Conservation (phyloP, 441 rosid species). For the Jatropha podagrica region DNA sequence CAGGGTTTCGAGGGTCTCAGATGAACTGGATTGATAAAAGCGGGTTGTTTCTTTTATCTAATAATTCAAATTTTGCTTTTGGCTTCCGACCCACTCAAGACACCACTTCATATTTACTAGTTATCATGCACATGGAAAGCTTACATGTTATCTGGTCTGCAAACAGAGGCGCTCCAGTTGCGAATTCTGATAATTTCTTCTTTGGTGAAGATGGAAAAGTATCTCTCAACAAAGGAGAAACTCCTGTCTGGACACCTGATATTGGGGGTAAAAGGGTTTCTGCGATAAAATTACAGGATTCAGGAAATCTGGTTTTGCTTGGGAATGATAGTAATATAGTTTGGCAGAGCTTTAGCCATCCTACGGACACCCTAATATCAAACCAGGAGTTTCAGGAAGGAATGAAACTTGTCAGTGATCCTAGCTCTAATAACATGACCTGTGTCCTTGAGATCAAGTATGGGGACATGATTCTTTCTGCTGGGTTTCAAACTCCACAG, state of each 20-base stretch:
- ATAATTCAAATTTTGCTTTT: slow-evolving; percentile 56
- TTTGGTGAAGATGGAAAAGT: slow-evolving; percentile 62
- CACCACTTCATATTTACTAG: slow-evolving; percentile 51
- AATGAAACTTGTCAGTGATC: slow-evolving; percentile 67
- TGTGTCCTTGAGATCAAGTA: slow-evolving; percentile 70
- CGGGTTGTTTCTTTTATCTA: slow-evolving; percentile 70
- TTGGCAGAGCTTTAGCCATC: slow-evolving; percentile 94
- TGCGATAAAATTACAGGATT: slow-evolving; percentile 64
- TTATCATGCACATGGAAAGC: slow-evolving; percentile 46
- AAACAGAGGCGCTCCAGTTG: slow-evolving; percentile 64
- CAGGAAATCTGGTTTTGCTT: slow-evolving; percentile 75
- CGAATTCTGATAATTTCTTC: slow-evolving; percentile 55
- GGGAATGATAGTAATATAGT: slow-evolving; percentile 40
- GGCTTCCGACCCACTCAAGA: slow-evolving; percentile 50
- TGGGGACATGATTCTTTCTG: slow-evolving; percentile 70
- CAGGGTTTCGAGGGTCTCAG: slow-evolving; percentile 58
- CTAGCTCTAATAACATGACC: slow-evolving; percentile 49
- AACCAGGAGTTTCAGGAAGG: slow-evolving; percentile 62
- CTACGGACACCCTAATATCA: slow-evolving; percentile 67
- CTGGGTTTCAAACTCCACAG: slow-evolving; percentile 58
- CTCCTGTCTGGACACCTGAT: slow-evolving; percentile 57
- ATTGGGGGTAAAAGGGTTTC: slow-evolving; percentile 56
- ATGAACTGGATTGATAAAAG: slow-evolving; percentile 65
- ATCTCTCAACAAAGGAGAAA: slow-evolving; percentile 44
- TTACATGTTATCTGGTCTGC: slow-evolving; percentile 66